A percentile compares a stretch with the other conserved stretches of the same genome.
Evolutionary conservation across 2,329 filamentous ascomycete genomes (phyloP).

Genomic region (Myrmaecium sp.): DNA sequence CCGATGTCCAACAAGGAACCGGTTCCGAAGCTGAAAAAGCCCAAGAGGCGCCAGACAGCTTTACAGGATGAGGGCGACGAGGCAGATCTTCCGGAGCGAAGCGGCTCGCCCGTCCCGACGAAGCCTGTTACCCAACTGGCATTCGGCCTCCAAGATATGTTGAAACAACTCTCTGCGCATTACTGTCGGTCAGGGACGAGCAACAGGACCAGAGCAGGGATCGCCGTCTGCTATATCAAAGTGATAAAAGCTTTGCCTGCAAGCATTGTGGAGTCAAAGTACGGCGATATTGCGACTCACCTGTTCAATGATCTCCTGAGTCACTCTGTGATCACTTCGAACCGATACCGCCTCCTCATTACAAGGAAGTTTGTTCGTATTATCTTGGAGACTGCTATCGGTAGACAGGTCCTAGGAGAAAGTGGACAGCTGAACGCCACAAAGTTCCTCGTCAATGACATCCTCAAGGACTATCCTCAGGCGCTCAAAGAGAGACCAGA

Average conservation of each 20-base stretch:
- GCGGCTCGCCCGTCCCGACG: constrained; percentile 59
- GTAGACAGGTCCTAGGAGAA: constrained; percentile 68
- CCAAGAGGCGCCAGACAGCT: constrained; percentile 48
- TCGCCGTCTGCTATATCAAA: constrained; percentile 75
- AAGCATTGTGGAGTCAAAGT: constrained; percentile 66
- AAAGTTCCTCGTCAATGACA: constrained; percentile 64
- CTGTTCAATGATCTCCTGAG: constrained; percentile 67
- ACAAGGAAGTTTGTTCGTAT: constrained; percentile 72
- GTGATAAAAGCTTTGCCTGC: constrained; percentile 66
- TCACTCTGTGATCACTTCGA: constrained; percentile 57
- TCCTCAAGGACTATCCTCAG: constrained; percentile 90
- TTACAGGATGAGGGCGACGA: constrained; percentile 51
- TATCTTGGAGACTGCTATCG: constrained; percentile 70
- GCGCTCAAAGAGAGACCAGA: constrained; percentile 73
- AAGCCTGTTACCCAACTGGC: constrained; percentile 54
- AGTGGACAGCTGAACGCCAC: constrained; percentile 74
- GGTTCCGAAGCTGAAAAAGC: constrained; percentile 45
- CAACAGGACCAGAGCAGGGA: constrained; percentile 63
- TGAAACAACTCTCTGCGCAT: constrained; percentile 62
- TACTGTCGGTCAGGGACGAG: constrained; percentile 65
- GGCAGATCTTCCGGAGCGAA: constrained; percentile 43
- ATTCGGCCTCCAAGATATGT: constrained; percentile 59
- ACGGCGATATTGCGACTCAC: constrained; percentile 64
- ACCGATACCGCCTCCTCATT: constrained; percentile 74
- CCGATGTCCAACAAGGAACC: constrained; percentile 29